Evolutionary conservation across 1,139 yeast species (phyloP).

Genomic region (Pichia sp.): DNA sequence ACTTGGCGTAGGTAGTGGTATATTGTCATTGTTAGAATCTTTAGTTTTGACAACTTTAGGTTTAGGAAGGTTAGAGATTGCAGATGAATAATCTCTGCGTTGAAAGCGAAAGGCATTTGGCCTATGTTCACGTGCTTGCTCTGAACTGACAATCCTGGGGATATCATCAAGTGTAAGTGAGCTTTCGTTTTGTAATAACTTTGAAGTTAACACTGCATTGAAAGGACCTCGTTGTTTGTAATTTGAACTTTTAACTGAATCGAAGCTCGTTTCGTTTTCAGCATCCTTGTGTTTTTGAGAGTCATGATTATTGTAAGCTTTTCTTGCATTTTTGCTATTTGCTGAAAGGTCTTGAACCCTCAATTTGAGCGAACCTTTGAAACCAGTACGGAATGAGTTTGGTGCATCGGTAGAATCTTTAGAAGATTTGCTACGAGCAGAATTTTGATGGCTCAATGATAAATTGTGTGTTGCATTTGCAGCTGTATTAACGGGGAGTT

Average conservation of each 20-base stretch:
- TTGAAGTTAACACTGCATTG: conserved; percentile 45
- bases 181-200: conserved; percentile 71
- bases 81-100: conserved; percentile 30
- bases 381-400: conserved; percentile 3
- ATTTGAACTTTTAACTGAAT: neutral
- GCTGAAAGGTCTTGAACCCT: conserved; percentile 7
- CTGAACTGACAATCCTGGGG: conserved; percentile 95
- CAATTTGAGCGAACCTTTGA: conserved; percentile 12
- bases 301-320: neutral
- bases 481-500: neutral
- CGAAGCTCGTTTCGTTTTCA: neutral
- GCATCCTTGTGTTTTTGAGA: neutral
- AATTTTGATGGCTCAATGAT: neutral
- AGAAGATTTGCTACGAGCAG: neutral
- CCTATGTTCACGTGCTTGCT: conserved; percentile 88
- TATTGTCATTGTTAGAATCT: neutral
- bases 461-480: neutral
- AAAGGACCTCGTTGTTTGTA: neutral
- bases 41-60: conserved; percentile 32
- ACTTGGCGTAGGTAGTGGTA: neutral
- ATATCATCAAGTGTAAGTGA: conserved; percentile 91
- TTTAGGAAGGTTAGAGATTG: conserved; percentile 35
- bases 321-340: neutral
- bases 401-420: neutral
- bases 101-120: conserved; percentile 82